Conservation (phyloP, 2,329 filamentous ascomycete species). For the Fusarium concolor region DNA sequence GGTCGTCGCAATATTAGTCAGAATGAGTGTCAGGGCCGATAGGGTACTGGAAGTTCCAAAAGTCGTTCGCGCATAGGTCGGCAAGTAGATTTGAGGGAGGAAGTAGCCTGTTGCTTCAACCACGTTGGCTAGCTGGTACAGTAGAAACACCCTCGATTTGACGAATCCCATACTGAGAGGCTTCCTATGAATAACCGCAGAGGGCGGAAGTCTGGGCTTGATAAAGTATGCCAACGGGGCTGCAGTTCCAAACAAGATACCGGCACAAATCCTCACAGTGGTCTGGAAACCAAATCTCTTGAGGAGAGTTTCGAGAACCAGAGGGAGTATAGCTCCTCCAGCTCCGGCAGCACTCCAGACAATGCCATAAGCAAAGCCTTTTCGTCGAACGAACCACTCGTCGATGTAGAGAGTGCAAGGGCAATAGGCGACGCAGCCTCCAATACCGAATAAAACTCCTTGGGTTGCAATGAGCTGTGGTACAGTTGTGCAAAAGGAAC, state of each 20-base stretch:
- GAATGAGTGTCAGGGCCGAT: slow-evolving; percentile 63
- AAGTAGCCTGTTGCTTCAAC: slow-evolving; percentile 69
- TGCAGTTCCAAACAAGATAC: slow-evolving; percentile 59
- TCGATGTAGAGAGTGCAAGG: slow-evolving; percentile 66
- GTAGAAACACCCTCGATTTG: slow-evolving; percentile 61
- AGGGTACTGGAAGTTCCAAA: slow-evolving; percentile 59
- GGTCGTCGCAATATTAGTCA: slow-evolving; percentile 67
- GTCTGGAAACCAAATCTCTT: slow-evolving; percentile 56
- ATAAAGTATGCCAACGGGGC: slow-evolving; percentile 64
- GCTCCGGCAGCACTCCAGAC: slow-evolving; percentile 55
- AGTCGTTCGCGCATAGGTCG: slow-evolving; percentile 61
- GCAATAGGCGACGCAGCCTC: slow-evolving; percentile 63
- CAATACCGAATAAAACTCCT: slow-evolving; percentile 67
- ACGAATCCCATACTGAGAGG: slow-evolving; percentile 60
- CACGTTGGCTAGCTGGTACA: slow-evolving; percentile 66
- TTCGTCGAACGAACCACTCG: slow-evolving; percentile 62
- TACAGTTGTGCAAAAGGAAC: slow-evolving; percentile 60
- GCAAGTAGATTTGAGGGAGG: slow-evolving; percentile 68
- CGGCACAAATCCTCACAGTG: slow-evolving; percentile 60
- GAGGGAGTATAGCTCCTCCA: slow-evolving; percentile 60
- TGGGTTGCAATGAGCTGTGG: slow-evolving; percentile 66
- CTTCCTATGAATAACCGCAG: slow-evolving; percentile 45
- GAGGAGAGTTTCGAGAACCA: slow-evolving; percentile 61
- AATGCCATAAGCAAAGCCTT: slow-evolving; percentile 64
- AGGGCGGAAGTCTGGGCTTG: slow-evolving; percentile 60